phyloP scores from a whole-genome alignment of 2,329 filamentous ascomycete genomes.

The Neofusicoccum kwambonambiense region DNA sequence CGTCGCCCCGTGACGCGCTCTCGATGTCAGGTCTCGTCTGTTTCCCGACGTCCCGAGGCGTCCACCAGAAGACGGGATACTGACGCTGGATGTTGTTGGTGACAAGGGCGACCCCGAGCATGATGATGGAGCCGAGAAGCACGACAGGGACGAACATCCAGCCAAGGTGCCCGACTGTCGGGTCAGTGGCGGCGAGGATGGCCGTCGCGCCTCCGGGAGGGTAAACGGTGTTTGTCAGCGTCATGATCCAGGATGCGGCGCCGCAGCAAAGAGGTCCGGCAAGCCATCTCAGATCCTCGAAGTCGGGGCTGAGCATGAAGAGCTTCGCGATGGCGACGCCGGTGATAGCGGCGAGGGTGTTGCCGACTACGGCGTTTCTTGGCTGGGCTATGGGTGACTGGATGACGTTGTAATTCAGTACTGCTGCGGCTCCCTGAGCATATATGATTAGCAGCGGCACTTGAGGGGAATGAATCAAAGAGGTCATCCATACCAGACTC shows the following conservation, averaged over 20 bases:
- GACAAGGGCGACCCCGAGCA: conserved; percentile 43
- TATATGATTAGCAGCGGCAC: background rate
- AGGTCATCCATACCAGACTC: conserved; percentile 35
- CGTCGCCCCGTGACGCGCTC: conserved; percentile 2
- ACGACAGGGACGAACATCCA: conserved; percentile 48
- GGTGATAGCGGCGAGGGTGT: conserved; percentile 45
- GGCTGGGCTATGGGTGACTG: conserved; percentile 49
- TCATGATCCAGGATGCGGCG: conserved; percentile 45
- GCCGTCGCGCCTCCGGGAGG: conserved; percentile 53
- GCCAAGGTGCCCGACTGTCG: conserved; percentile 42
- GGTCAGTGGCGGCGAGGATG: conserved; percentile 44
- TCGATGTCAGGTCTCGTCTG: conserved; percentile 18
- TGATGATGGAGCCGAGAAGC: conserved; percentile 41
- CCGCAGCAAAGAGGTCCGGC: conserved; percentile 46
- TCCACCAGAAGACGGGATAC: conserved; percentile 52
- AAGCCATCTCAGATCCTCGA: conserved; percentile 43
- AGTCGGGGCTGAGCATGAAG: conserved; percentile 41
- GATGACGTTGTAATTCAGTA: conserved; percentile 50
- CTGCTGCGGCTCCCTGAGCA: conserved; percentile 45
- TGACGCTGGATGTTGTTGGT: conserved; percentile 49
- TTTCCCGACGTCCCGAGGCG: conserved; percentile 36
- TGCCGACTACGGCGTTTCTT: conserved; percentile 46
- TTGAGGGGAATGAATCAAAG: background rate
- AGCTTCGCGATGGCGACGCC: conserved; percentile 47
- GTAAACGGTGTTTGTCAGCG: conserved; percentile 48